Conservation (phyloP, 106 monocot genomes). For the Posidonia australis region DNA sequence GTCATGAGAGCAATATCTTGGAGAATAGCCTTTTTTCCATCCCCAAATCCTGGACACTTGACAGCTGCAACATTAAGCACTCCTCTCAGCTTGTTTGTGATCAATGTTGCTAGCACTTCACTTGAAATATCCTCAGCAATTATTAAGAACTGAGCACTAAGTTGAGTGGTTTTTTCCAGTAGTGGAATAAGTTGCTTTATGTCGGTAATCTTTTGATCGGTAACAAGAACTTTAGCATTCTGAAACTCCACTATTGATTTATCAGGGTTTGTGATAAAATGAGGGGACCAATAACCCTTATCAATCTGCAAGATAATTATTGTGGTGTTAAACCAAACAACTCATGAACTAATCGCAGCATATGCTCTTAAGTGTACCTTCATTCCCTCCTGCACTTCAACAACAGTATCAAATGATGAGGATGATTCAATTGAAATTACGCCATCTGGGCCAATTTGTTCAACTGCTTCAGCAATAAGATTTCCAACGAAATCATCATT, state of each 20-base stretch:
- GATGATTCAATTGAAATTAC: conserved; percentile 83
- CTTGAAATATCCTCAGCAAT: conserved; percentile 88
- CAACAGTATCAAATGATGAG: conserved; percentile 49
- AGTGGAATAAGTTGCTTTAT: conserved; percentile 68
- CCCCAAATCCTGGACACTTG: conserved; percentile 85
- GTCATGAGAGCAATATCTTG: conserved; percentile 99
- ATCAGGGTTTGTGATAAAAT: conserved; percentile 87
- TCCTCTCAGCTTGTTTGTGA: conserved; percentile 80
- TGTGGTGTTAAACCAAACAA: neutral
- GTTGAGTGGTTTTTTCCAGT: conserved; percentile 72
- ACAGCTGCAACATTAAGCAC: conserved; percentile 83
- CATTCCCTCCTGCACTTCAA: conserved; percentile 98
- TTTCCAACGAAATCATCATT: conserved; percentile 78
- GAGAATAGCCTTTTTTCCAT: conserved; percentile 80
- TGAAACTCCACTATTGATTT: conserved; percentile 83
- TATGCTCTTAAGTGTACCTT: conserved; percentile 35
- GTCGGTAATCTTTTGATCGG: conserved; percentile 71
- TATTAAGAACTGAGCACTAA: conserved; percentile 81
- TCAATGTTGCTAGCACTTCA: conserved; percentile 59
- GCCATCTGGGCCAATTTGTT: conserved; percentile 78
- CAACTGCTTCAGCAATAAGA: conserved; percentile 67
- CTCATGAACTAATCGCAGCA: neutral
- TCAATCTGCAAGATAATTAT: conserved; percentile 48
- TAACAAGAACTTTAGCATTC: conserved; percentile 85
- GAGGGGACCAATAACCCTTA: conserved; percentile 84